phyloP scores from a whole-genome alignment of 2,329 filamentous ascomycete species.

The Drechslerella coelobrocha region DNA sequence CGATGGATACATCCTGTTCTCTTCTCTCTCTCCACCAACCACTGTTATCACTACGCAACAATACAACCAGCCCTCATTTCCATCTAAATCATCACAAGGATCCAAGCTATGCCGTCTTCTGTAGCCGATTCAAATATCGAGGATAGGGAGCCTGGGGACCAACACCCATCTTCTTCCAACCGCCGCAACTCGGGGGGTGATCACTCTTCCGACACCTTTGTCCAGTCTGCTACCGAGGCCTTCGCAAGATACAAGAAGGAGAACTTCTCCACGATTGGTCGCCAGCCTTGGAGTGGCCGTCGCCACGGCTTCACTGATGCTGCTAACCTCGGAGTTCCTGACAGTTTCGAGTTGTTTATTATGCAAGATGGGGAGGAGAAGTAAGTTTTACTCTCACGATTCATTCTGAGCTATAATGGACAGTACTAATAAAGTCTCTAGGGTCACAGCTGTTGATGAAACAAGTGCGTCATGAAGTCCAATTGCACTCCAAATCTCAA shows the following conservation, averaged over 20 bases:
- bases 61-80: not conserved
- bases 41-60: not conserved
- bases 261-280: constrained; percentile 29
- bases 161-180: no score
- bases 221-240: no score
- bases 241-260: constrained; percentile 6
- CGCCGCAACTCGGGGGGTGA: no score
- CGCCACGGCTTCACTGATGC: constrained; percentile 32
- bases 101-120: no score
- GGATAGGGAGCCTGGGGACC: constrained; percentile 2
- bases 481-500: not conserved
- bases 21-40: not conserved
- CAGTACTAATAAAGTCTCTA: constrained; percentile 10
- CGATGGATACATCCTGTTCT: not conserved
- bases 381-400: constrained; percentile 27
- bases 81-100: not conserved
- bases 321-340: constrained; percentile 31
- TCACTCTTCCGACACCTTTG: no score
- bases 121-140: no score
- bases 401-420: not conserved
- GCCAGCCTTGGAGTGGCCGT: constrained; percentile 43
- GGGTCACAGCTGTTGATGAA: constrained; percentile 46
- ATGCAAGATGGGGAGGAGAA: constrained; percentile 52
- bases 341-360: constrained; percentile 52
- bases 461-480: constrained; percentile 21